Evolutionary conservation across 2,329 filamentous ascomycete species (phyloP).

Genomic region (Xylariales sp.): DNA sequence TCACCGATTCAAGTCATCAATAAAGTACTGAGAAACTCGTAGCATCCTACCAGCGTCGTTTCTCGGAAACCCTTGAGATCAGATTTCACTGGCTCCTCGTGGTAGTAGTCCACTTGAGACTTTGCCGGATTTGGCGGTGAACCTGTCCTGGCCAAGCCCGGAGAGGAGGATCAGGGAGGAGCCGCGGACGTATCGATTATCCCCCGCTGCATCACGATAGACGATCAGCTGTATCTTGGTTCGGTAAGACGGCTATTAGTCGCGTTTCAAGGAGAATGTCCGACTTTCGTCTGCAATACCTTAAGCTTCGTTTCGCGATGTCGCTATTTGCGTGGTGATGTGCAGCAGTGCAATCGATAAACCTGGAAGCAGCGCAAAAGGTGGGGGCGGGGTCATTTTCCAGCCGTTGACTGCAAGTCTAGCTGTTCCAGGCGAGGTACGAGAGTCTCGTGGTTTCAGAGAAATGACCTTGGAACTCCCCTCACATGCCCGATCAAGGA

Average conservation of each 20-base stretch:
- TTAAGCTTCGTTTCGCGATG: background rate
- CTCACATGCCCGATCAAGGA: background rate
- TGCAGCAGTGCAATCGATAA: background rate
- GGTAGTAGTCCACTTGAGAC: background rate
- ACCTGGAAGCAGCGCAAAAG: too few species aligned
- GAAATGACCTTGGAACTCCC: background rate
- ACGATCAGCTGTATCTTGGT: background rate
- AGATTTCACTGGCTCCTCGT: background rate
- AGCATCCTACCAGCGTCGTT: background rate
- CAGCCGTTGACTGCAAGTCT: background rate
- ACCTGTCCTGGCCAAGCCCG: background rate
- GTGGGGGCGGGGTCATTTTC: conserved; percentile 2
- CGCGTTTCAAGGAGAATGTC: too few species aligned
- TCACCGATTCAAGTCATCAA: conserved; percentile 13
- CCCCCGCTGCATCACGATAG: background rate
- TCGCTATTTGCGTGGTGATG: background rate
- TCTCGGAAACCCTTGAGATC: background rate
- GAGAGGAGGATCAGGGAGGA: background rate
- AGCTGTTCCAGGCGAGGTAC: too few species aligned
- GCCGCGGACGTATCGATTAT: conserved; percentile 1
- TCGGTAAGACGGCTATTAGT: too few species aligned
- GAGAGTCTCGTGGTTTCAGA: conserved; percentile 1
- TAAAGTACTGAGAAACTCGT: conserved; percentile 8
- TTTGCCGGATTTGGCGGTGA: conserved; percentile 7
- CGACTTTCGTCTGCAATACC: too few species aligned